Conservation (phyloP, 331 rosid species). For the Erythrophleum ivorense region DNA sequence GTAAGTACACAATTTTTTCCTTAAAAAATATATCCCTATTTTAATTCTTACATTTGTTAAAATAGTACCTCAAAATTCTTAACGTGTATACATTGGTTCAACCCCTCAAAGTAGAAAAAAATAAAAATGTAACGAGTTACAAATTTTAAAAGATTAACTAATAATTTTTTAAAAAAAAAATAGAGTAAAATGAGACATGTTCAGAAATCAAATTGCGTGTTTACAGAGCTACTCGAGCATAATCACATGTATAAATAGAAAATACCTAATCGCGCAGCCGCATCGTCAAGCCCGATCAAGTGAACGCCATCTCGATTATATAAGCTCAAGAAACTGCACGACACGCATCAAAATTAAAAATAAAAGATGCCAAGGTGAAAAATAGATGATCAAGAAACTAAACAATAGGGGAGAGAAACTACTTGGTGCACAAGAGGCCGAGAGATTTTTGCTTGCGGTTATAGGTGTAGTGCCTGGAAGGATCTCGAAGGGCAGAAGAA, state of each 20-base stretch:
- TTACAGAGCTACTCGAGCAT: not conserved
- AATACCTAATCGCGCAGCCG: slow-evolving; percentile 76
- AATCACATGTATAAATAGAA: not conserved
- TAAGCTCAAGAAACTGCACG: slow-evolving; percentile 70
- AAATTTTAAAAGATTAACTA: not conserved
- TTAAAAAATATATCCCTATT: not conserved
- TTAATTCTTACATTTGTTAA: not conserved
- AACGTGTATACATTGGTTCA: not conserved
- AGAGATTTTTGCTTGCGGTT: slow-evolving; percentile 89
- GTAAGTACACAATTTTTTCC: not conserved
- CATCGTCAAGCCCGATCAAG: slow-evolving; percentile 84
- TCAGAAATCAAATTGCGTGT: not conserved
- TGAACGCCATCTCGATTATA: slow-evolving; percentile 71
- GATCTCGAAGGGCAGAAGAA: slow-evolving; percentile 41
- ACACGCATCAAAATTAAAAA: not conserved
- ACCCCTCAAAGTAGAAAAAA: not conserved
- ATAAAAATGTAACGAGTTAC: not conserved
- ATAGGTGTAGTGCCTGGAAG: slow-evolving; percentile 62
- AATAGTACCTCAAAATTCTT: not conserved
- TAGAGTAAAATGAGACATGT: not conserved
- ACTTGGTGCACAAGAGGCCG: slow-evolving; percentile 97
- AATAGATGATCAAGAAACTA: not conserved
- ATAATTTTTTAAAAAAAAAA: not conserved
- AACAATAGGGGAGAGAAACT: not conserved
- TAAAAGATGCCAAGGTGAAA: not conserved